Evolutionary conservation across 345 rosid genomes (phyloP), one percentile per base, ranked within the genome.

Genomic region (Aegle marmelos): DNA sequence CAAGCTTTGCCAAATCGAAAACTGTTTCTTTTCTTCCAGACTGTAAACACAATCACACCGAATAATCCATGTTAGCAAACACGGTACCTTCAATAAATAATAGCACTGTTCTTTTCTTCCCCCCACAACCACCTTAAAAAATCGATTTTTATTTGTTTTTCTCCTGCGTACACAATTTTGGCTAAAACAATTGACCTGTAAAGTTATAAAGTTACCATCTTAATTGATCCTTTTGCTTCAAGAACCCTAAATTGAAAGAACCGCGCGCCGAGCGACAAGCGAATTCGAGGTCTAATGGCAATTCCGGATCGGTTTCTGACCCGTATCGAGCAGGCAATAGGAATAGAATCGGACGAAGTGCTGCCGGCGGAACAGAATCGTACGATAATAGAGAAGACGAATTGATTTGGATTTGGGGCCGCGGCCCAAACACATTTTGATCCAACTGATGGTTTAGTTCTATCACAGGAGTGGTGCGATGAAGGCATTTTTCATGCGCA

Each of bases 11-110:
- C 92, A 95, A 83, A 90, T 93, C 97, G 82, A 93, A 81, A 48
- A 93, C 98, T 0, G 99, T 95, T 86, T 95, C 98, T 82, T 95
- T 93, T 84, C 97, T 92, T 60, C 96, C 97, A 17, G 98, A 91
- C 99, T 93, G 83, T 36, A 73, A 48, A 31, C n/a, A 10, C 30
- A 48, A 14, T 57, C 72, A 72, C 25, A 33, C 45, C 10, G 45
- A 19, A 66, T 1, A 50, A 70, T 39, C 45, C 4, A 19, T 28
- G 59, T 45, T 28, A 61, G n/a, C 22, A 72, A 61, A 34, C 30
- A 2, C 45, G 0, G 45, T 9, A 39, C 45, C 0, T 8, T 39
- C 11, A 39, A 39, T 39, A 9, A 39, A 39, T 39, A 37, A 0
- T 1, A 37, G 41, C 9, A 37, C 2, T 39, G 0, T 39, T 8